Evolutionary conservation across 768 basidiomycete species (phyloP).

Genomic region (Cubamyces lactineus): DNA sequence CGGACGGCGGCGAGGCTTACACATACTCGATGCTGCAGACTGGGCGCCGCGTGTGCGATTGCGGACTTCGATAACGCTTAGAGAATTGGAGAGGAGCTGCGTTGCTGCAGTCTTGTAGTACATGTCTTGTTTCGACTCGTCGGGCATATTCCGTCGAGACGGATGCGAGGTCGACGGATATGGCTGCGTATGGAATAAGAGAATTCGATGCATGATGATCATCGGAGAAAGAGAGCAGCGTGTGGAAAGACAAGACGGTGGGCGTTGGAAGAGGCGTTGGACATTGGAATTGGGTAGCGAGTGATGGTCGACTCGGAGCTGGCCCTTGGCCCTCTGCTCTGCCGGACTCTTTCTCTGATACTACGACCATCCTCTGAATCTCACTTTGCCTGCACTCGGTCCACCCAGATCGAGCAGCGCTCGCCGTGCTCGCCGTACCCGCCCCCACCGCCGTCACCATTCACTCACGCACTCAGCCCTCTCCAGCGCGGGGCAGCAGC

Average conservation of each 20-base stretch:
- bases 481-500: slow-evolving; percentile 57
- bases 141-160: background rate
- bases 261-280: background rate
- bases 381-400: slow-evolving; percentile 1
- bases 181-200: background rate
- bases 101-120: too few relatives aligned
- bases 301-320: too few relatives aligned
- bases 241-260: background rate
- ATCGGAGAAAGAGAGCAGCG: slow-evolving; percentile 4
- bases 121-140: slow-evolving; percentile 6
- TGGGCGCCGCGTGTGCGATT: slow-evolving; percentile 10
- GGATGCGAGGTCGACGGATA: background rate
- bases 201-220: background rate
- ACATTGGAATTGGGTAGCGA: background rate
- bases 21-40: slow-evolving; percentile 1
- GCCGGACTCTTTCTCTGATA: slow-evolving; percentile 12
- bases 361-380: slow-evolving; percentile 20
- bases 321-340: too few relatives aligned
- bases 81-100: background rate
- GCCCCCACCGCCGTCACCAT: slow-evolving; percentile 48
- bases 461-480: slow-evolving; percentile 66
- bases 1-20: background rate
- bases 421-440: slow-evolving; percentile 17
- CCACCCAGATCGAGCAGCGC: slow-evolving; percentile 13
- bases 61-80: slow-evolving; percentile 24